These are phyloP conservation scores for Golubevia pallescens DNA, from an alignment of 1,284 basidiomycete species.

Conservation along the genomic window DNA sequence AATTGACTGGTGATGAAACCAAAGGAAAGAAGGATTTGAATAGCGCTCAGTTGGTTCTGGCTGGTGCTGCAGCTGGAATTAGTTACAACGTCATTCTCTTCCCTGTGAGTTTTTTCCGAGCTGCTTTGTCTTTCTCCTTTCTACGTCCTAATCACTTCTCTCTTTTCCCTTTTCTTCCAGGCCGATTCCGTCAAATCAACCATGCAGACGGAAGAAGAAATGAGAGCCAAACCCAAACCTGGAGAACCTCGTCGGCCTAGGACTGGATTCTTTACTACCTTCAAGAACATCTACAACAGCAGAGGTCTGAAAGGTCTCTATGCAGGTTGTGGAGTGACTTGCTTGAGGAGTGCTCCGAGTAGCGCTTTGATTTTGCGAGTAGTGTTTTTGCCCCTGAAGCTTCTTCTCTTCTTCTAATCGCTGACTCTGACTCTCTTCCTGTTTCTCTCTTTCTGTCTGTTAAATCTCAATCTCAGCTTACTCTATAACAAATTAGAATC, in stretches of 20 bases:
- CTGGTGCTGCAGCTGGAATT: constrained; percentile 86
- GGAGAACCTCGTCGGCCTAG: constrained; percentile 62
- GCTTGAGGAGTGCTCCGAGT: constrained; percentile 83
- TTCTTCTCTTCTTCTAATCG: too few relatives aligned
- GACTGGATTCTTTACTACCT: constrained; percentile 75
- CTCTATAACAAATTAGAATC: too few relatives aligned
- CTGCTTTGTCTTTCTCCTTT: neutral
- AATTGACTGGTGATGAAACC: neutral
- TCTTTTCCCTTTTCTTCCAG: neutral
- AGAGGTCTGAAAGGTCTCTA: constrained; percentile 86
- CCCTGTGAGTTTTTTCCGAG: constrained; percentile 68
- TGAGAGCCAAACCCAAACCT: constrained; percentile 68
- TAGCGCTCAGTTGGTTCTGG: constrained; percentile 80
- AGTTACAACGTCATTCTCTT: constrained; percentile 82
- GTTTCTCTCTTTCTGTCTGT: too few relatives aligned
- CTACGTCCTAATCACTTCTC: neutral
- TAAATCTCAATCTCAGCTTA: too few relatives aligned
- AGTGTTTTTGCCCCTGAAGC: too few relatives aligned
- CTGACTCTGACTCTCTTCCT: too few relatives aligned
- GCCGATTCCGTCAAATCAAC: constrained; percentile 93
- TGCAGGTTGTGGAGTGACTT: constrained; percentile 90
- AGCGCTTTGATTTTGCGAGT: constrained; percentile 81
- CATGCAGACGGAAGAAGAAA: constrained; percentile 91
- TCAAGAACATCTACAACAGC: constrained; percentile 75
- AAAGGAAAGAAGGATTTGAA: constrained; percentile 68